phyloP scores from a whole-genome alignment of 352 stramenopile species.

The Phytophthora pseudosyringae region DNA sequence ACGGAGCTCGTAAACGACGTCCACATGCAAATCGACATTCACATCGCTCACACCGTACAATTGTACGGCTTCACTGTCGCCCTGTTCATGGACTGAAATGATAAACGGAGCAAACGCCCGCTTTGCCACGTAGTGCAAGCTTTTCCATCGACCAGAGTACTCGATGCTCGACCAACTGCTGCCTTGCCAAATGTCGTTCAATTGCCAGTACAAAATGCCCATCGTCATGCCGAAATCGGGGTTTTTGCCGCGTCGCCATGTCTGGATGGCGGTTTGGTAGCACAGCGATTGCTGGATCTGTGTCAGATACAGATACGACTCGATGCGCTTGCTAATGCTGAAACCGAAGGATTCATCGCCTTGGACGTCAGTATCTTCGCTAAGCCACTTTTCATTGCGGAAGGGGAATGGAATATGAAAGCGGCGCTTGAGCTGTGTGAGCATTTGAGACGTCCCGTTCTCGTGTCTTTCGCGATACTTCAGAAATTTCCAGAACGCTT shows the following conservation, averaged over 20 bases:
- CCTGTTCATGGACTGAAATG: slow-evolving; percentile 46
- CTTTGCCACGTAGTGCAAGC: slow-evolving; percentile 78
- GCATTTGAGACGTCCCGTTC: slow-evolving; percentile 79
- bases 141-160: slow-evolving; percentile 82
- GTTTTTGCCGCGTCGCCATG: slow-evolving; percentile 73
- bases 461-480: slow-evolving; percentile 86
- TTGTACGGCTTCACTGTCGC: slow-evolving; percentile 31
- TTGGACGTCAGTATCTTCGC: slow-evolving; percentile 24
- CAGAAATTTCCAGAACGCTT: slow-evolving; percentile 73
- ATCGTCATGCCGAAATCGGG: slow-evolving; percentile 59
- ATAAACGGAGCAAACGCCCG: slow-evolving; percentile 76
- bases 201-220: slow-evolving; percentile 89
- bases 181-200: slow-evolving; percentile 90
- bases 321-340: slow-evolving; percentile 51
- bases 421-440: slow-evolving; percentile 66
- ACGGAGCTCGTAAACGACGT: slow-evolving; percentile 55
- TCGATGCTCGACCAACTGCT: slow-evolving; percentile 90
- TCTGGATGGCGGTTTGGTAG: slow-evolving; percentile 78
- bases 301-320: slow-evolving; percentile 74
- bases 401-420: slow-evolving; percentile 81
- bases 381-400: slow-evolving; percentile 58
- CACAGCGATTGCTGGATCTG: slow-evolving; percentile 83
- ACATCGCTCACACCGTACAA: slow-evolving; percentile 61
- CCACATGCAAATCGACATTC: slow-evolving; percentile 37
- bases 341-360: slow-evolving; percentile 42